Conservation (phyloP, 768 basidiomycete genomes). For the Pleurotus salmoneostramineus region DNA sequence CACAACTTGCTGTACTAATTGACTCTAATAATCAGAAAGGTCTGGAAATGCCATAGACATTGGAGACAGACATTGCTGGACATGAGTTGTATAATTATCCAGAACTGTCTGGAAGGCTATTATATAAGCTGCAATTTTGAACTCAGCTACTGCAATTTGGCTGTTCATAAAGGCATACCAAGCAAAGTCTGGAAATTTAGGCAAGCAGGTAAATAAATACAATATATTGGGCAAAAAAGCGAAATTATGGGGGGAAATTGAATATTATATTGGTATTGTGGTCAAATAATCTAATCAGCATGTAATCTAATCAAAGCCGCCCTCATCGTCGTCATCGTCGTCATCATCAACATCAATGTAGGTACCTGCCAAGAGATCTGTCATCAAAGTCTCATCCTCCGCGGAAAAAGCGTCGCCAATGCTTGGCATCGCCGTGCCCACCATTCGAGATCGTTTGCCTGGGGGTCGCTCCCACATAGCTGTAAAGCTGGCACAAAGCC, state of each 20-base stretch:
- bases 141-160: background rate
- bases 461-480: background rate
- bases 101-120: too few species aligned
- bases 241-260: background rate
- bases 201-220: background rate
- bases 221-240: background rate
- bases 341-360: background rate
- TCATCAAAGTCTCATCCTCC: background rate
- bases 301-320: background rate
- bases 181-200: background rate
- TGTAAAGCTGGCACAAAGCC: background rate
- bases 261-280: background rate
- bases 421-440: too few species aligned
- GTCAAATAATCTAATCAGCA: too few species aligned
- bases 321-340: background rate
- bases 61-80: too few species aligned
- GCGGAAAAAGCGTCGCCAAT: background rate
- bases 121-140: too few species aligned
- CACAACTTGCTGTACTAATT: too few species aligned
- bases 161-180: too few species aligned
- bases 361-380: background rate
- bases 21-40: too few species aligned
- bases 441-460: background rate
- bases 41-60: too few species aligned
- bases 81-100: too few species aligned